These are phyloP conservation scores for Tricladium varicosporioides DNA, from an alignment of 2,329 filamentous ascomycete species.

Conservation along the genomic window DNA sequence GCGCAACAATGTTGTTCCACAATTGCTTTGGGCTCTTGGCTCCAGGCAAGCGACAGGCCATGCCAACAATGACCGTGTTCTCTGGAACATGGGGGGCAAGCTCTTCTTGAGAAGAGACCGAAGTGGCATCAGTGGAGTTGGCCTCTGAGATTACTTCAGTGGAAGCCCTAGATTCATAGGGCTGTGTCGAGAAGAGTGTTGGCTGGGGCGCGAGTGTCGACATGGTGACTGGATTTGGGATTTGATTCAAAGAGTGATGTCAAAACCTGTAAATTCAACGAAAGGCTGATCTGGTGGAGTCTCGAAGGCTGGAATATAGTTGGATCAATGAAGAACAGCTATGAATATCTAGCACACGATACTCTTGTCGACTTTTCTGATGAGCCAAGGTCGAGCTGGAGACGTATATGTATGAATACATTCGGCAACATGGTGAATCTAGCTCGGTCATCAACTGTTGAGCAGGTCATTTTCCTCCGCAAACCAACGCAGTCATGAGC, in stretches of 20 bases:
- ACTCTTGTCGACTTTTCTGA: slow-evolving; percentile 2
- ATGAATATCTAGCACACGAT: slow-evolving; percentile 1
- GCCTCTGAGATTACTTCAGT: not conserved
- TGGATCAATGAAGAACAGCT: slow-evolving; percentile 4
- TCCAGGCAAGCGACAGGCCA: slow-evolving; percentile 1
- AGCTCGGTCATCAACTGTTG: not conserved
- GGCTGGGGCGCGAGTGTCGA: not conserved
- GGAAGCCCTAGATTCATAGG: slow-evolving; percentile 1
- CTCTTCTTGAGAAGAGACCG: slow-evolving; percentile 4
- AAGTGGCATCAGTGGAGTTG: slow-evolving; percentile 1
- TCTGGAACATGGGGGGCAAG: slow-evolving; percentile 1
- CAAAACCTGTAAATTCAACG: slow-evolving; percentile 1
- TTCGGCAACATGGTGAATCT: too few relatives aligned
- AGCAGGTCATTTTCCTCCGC: not conserved
- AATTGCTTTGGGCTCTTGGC: not conserved
- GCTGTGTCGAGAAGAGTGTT: not conserved
- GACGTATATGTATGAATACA: slow-evolving; percentile 1
- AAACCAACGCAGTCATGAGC: not conserved
- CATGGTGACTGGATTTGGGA: not conserved
- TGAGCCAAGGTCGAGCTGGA: not conserved
- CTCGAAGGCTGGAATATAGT: not conserved
- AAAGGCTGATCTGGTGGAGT: not conserved
- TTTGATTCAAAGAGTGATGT: slow-evolving; percentile 1
- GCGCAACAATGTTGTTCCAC: slow-evolving; percentile 1
- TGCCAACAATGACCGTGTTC: slow-evolving; percentile 5